These are phyloP conservation scores for Aspergillus sp. DNA, from an alignment of 2,329 filamentous ascomycete species.

Conservation along the genomic window DNA sequence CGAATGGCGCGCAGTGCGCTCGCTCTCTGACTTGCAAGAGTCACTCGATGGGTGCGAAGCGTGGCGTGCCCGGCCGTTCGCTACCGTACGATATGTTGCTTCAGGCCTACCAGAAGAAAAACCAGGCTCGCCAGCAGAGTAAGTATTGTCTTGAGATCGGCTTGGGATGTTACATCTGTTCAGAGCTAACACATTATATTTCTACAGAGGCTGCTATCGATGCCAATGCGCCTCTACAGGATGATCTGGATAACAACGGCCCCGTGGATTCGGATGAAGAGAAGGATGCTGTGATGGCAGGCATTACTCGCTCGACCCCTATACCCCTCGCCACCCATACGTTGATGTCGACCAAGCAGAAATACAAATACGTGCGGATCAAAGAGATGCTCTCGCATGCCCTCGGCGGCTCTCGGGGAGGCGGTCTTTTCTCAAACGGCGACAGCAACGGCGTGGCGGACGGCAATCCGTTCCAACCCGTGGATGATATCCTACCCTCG, in stretches of 20 bases:
- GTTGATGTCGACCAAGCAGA: conserved; percentile 49
- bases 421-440: conserved; percentile 45
- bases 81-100: conserved; percentile 91
- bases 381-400: conserved; percentile 63
- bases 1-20: conserved; percentile 84
- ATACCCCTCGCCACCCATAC: conserved; percentile 71
- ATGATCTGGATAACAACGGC: conserved; percentile 76
- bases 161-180: background rate
- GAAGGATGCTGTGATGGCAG: conserved; percentile 81
- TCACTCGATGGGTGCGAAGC: conserved; percentile 91
- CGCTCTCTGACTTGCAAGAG: conserved; percentile 90
- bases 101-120: conserved; percentile 91
- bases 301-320: conserved; percentile 71
- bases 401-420: conserved; percentile 51
- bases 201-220: conserved; percentile 83
- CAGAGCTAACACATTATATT: conserved; percentile 19
- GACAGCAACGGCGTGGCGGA: conserved; percentile 28
- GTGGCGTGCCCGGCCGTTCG: conserved; percentile 80
- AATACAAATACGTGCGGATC: conserved; percentile 63
- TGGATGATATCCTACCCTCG: conserved; percentile 22
- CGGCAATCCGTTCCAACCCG: conserved; percentile 34
- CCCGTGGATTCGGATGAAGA: conserved; percentile 95
- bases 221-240: conserved; percentile 85
- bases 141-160: conserved; percentile 40
- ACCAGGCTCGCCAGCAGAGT: conserved; percentile 97